Base-by-base conservation (phyloP, 345 rosid genomes). In the Linum lewisii region DNA sequence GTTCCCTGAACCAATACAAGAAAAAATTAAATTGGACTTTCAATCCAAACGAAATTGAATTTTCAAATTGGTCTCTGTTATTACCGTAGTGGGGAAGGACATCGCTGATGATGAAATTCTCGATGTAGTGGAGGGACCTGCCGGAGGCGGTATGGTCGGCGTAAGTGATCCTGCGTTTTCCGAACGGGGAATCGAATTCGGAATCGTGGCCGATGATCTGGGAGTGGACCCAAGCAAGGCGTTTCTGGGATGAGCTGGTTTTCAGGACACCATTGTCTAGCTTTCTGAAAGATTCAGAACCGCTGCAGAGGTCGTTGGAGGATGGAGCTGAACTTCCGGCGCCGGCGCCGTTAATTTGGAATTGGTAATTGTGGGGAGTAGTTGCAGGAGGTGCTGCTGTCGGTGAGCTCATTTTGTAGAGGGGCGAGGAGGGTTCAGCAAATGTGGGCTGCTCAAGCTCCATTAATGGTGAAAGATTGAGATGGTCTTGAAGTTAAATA, bases 61-160 rank as follows among this genome's bases (percentile, higher is more conserved):
- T 1, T 2, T n/a, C 42, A 18, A 0, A n/a, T 19, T 20, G 9
- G 10, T 21, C 23, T 11, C 5, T 0, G 10, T 0, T 20, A 19
- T 24, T 64, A 79, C 90, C 87, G 34, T 82, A 84, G 19, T 63
- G 78, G 0, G 87, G 85, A 34, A 82, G 91, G 63, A 80, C 77
- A 19, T 82, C 69, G 52, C 65, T 62, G 71, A 58, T 5, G 71
- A 82, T 78, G 54, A 72, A 82, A 49, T 73, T 68, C 64, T 82
- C 91, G n/a, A 80, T 64, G 22, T 76, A 82, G 15, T 24, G 79
- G 61, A 84, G 73, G 23, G 75, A 75, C 5, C 81, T 69, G 23
- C 79, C 85, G 0, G 90, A 78, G 60, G 90, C 87, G 8, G 87
- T 82, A 24, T 80, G 83, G 57, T 84, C 91, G 1, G 82, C 85